Evolutionary conservation across 164 flowering plant genomes (phyloP).

Genomic region (Santalum album): DNA sequence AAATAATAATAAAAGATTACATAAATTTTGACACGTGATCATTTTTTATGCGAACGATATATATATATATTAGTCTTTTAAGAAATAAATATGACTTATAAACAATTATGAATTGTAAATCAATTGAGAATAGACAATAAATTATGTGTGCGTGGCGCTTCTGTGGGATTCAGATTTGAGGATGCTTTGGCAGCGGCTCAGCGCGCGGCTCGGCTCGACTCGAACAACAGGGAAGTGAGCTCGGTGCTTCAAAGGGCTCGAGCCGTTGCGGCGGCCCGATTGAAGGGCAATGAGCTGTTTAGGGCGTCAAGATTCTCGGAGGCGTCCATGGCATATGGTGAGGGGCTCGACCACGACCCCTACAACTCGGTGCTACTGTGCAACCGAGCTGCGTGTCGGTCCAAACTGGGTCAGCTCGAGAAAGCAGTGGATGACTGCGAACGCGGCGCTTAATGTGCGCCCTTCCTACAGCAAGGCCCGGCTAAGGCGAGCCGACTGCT

Average conservation of each 20-base stretch:
- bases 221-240: constrained; percentile 35
- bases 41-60: no score
- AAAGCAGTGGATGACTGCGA: constrained; percentile 76
- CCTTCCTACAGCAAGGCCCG: constrained; percentile 78
- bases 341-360: constrained; percentile 69
- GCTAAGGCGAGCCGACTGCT: constrained; percentile 63
- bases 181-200: constrained; percentile 50
- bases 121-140: no score
- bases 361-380: constrained; percentile 66
- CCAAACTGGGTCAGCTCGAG: constrained; percentile 65
- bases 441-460: constrained; percentile 40
- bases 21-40: no score
- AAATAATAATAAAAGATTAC: no score
- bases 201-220: constrained; percentile 46
- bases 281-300: constrained; percentile 63
- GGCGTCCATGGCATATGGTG: constrained; percentile 50
- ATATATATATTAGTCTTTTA: no score
- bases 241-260: constrained; percentile 28
- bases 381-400: constrained; percentile 74
- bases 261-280: constrained; percentile 44
- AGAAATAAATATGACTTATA: no score
- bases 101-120: no score
- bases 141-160: no score
- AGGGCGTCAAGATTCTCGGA: constrained; percentile 49
- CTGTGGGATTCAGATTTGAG: constrained; percentile 81